These are phyloP conservation scores for Monilinia polystroma DNA, from an alignment of 2,329 filamentous ascomycete species.

Conservation along the genomic window DNA sequence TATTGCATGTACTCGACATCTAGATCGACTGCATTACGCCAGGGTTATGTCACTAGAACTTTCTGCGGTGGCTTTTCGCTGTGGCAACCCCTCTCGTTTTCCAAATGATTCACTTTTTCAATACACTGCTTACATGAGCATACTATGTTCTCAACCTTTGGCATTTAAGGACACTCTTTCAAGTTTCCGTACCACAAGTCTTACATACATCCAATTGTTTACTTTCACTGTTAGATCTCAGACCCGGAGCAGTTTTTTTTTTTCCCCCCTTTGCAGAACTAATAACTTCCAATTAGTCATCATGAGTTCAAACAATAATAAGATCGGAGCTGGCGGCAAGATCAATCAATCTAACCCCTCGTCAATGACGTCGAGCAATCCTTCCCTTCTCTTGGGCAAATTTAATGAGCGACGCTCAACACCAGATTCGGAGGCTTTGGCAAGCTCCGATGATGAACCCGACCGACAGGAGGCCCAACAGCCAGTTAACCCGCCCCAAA, in stretches of 20 bases:
- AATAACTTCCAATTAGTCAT: conserved; percentile 9
- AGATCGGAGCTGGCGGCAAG: conserved; percentile 42
- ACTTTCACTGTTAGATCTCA: not conserved
- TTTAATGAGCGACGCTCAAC: conserved; percentile 78
- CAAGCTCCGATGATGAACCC: conserved; percentile 89
- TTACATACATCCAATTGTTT: not conserved
- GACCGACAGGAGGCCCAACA: conserved; percentile 59
- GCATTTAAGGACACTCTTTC: not conserved
- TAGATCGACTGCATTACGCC: not conserved
- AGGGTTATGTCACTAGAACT: not conserved
- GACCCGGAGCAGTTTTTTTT: not conserved
- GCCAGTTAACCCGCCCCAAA: conserved; percentile 51
- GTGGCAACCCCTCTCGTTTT: not conserved
- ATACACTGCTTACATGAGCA: conserved; percentile 6
- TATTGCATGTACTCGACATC: not conserved
- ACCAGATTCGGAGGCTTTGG: conserved; percentile 89
- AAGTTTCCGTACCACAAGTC: not conserved
- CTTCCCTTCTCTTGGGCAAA: conserved; percentile 71
- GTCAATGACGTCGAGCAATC: conserved; percentile 57
- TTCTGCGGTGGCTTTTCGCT: not conserved
- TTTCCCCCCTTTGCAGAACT: not conserved
- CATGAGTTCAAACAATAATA: conserved; percentile 33
- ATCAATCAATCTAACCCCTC: conserved; percentile 46
- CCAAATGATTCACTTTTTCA: conserved; percentile 10
- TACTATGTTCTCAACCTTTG: not conserved